Evolutionary conservation across 129 eudicot species (phyloP).

Genomic region (Centella asiatica): DNA sequence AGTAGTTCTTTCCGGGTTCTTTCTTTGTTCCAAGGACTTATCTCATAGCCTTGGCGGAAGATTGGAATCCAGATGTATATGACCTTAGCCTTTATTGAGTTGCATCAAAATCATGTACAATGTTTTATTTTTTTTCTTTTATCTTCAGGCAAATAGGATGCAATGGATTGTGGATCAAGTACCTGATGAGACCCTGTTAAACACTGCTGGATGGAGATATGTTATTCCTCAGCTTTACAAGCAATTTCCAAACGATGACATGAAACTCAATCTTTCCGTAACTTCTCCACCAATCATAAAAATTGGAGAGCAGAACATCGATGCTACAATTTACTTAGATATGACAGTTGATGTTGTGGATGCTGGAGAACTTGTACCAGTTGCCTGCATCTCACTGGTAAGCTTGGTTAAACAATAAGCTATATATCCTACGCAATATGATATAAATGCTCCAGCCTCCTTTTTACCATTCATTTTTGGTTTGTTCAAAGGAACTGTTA

Average conservation of each 20-base stretch:
- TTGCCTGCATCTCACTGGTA: slow-evolving; percentile 75
- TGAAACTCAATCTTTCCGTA: slow-evolving; percentile 62
- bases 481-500: background rate
- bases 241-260: slow-evolving; percentile 57
- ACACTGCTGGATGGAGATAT: slow-evolving; percentile 85
- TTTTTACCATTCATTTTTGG: background rate
- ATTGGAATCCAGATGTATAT: background rate
- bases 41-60: background rate
- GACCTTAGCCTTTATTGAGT: background rate
- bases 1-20: no score
- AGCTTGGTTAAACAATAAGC: slow-evolving; percentile 3
- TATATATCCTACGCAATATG: no score
- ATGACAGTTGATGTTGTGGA: slow-evolving; percentile 62
- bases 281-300: slow-evolving; percentile 51
- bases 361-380: slow-evolving; percentile 54
- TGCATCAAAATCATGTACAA: background rate
- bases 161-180: slow-evolving; percentile 63
- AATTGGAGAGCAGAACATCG: slow-evolving; percentile 36
- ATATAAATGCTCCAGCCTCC: background rate
- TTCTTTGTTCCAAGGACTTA: no score
- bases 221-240: slow-evolving; percentile 75
- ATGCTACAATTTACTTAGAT: slow-evolving; percentile 44
- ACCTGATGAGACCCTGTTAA: slow-evolving; percentile 73
- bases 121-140: background rate
- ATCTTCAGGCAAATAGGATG: slow-evolving; percentile 59